Conservation (phyloP, 2,329 filamentous ascomycete genomes). For the Endocalyx cinctus region DNA sequence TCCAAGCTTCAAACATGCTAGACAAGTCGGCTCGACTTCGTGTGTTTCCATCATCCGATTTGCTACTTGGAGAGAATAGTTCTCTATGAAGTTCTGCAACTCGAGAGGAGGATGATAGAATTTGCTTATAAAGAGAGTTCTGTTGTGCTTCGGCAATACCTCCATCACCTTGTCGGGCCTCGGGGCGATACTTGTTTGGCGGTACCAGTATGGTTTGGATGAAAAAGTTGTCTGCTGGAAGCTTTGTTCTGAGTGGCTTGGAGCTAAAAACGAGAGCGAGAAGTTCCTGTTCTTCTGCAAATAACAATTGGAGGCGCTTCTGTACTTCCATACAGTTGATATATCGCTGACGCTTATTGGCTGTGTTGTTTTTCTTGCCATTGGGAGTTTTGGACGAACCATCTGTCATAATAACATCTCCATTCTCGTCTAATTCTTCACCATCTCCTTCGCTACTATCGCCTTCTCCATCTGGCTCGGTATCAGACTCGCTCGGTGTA, state of each 20-base stretch:
- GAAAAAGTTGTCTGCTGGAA: slow-evolving; percentile 93
- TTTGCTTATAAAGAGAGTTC: slow-evolving; percentile 81
- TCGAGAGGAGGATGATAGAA: slow-evolving; percentile 69
- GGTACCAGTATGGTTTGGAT: slow-evolving; percentile 81
- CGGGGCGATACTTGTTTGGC: slow-evolving; percentile 86
- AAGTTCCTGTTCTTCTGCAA: slow-evolving; percentile 82
- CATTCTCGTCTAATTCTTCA: slow-evolving; percentile 47
- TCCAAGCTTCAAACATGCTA: slow-evolving; percentile 77
- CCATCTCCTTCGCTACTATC: slow-evolving; percentile 41
- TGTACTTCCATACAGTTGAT: slow-evolving; percentile 80
- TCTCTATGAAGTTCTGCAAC: slow-evolving; percentile 72
- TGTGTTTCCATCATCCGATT: slow-evolving; percentile 28
- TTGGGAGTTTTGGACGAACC: slow-evolving; percentile 30
- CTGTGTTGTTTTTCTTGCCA: slow-evolving; percentile 28
- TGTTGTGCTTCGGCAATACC: slow-evolving; percentile 84
- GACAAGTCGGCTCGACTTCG: slow-evolving; percentile 59
- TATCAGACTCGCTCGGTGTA: slow-evolving; percentile 42
- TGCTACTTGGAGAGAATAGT: slow-evolving; percentile 43
- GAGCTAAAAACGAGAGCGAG: slow-evolving; percentile 81
- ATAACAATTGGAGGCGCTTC: slow-evolving; percentile 71
- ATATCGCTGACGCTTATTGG: slow-evolving; percentile 58
- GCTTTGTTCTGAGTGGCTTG: slow-evolving; percentile 55
- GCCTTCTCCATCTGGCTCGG: slow-evolving; percentile 29
- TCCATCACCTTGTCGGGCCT: slow-evolving; percentile 73
- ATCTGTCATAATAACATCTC: slow-evolving; percentile 56